phyloP scores from a whole-genome alignment of 768 basidiomycete genomes.

The Panus rudis region DNA sequence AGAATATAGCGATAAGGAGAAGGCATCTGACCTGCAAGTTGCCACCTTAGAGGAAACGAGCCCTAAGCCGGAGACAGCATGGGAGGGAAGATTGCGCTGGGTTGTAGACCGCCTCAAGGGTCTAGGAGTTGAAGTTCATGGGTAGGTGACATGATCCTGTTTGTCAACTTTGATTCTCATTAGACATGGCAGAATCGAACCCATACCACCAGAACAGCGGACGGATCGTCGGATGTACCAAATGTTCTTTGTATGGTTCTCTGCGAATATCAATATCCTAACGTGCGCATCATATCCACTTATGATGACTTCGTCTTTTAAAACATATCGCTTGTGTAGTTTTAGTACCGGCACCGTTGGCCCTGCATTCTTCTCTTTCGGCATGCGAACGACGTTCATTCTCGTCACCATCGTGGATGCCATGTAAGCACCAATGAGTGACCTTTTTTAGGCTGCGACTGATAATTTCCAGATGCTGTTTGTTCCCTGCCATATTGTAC shows the following conservation, averaged over 20 bases:
- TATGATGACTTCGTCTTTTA: background rate
- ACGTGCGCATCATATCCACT: constrained; percentile 28
- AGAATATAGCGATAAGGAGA: too few species aligned
- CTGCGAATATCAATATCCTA: constrained; percentile 60
- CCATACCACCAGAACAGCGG: constrained; percentile 42
- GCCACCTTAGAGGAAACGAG: too few species aligned
- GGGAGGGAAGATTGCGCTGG: too few species aligned
- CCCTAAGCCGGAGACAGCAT: too few species aligned
- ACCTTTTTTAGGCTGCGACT: background rate
- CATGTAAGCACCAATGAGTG: constrained; percentile 25
- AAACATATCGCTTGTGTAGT: constrained; percentile 16
- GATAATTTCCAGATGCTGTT: constrained; percentile 22
- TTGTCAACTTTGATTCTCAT: background rate
- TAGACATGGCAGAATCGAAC: constrained; percentile 37
- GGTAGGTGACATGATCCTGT: too few species aligned
- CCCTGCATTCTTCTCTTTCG: constrained; percentile 42
- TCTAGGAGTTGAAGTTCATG: too few species aligned
- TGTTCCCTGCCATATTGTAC: constrained; percentile 34
- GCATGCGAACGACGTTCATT: constrained; percentile 34
- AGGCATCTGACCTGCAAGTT: too few species aligned
- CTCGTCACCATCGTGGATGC: constrained; percentile 38
- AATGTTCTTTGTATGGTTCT: constrained; percentile 69
- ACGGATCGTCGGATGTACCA: constrained; percentile 55
- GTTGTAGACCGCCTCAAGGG: too few species aligned
- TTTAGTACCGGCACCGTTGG: constrained; percentile 45